Base-by-base conservation (phyloP, 371 early-diverging fungal species). In the Mucor piriformis region DNA sequence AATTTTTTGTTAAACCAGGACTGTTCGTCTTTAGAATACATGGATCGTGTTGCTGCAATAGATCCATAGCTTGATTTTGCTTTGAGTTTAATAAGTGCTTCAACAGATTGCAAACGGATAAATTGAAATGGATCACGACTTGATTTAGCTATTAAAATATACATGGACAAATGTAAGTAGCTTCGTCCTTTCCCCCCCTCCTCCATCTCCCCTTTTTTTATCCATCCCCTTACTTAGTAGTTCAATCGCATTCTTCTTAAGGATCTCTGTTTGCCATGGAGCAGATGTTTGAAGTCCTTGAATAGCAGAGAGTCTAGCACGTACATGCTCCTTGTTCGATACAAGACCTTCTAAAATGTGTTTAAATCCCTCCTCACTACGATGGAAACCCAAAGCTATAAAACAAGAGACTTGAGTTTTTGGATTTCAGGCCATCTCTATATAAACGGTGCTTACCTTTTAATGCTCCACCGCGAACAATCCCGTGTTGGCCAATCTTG, bases 321-420 rank as follows among this genome's bases (percentile, higher is more conserved):
- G 66, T 40, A 75, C 43, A 12, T 67, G 77, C 18, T 83, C 79
- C 18, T 66, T 51, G 33, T 67, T 64, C 18, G 47, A 43, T 4
- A 47, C 67, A 25, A 79, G 56, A 15, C 70, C 68, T 5, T 25
- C 49, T 8, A 79, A 47, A 35, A 82, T 65, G 43, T 78, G 77
- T 2, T 69, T 66, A 61, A 79, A 81, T 2, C 66, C 72, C 59
- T 72, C 77, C 25, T 66, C 57, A 54, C 69, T 65, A 21, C 83
- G 73, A 55, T 74, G 73, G 13, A 54, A 51, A 10, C 80, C 83
- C 21, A 83, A 72, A 16, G 72, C 72, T 71, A 33, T 15, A 40
- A 32, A 21, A 21, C 27, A 51, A 25, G 23, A 33, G 37, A 32
- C n/a, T 3, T 33, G 11, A 33, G n/a, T n/a, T n/a, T n/a, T n/a